A percentile compares a stretch with the other conserved stretches of the same genome.
These are phyloP conservation scores for Rhodotorula mucilaginosa DNA, from an alignment of 1,284 basidiomycete species.

Conservation along the genomic window DNA sequence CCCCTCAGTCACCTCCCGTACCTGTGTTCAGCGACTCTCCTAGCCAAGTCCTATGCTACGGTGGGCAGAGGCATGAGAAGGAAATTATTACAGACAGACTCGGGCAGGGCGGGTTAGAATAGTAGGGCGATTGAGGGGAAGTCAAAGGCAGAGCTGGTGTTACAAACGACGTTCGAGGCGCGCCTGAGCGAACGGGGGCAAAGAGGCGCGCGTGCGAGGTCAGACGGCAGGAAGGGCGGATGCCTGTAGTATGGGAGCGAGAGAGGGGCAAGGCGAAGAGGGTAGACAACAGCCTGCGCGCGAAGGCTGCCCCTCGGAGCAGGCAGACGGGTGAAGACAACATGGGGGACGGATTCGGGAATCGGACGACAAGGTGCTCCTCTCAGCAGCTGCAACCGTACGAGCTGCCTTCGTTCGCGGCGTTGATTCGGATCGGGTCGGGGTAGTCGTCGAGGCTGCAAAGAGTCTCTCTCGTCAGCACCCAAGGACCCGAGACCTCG, in stretches of 20 bases:
- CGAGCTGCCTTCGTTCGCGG: slow-evolving; percentile 30
- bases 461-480: no score
- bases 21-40: no score
- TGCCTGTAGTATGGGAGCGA: background rate
- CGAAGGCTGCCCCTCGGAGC: background rate
- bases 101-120: background rate
- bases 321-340: no score
- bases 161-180: no score
- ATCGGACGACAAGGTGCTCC: no score
- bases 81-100: background rate
- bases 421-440: slow-evolving; percentile 86
- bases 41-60: no score
- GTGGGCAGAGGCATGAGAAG: background rate
- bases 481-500: no score
- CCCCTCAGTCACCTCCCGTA: no score
- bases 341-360: no score
- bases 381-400: slow-evolving; percentile 37
- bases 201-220: no score
- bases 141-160: background rate
- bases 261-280: background rate
- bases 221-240: no score
- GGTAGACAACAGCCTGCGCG: background rate
- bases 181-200: no score
- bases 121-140: background rate
- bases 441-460: slow-evolving; percentile 94